A percentile compares a stretch with the other conserved stretches of the same genome.
Evolutionary conservation across 2,329 filamentous ascomycete species (phyloP).

Genomic region (Boeremia lycopersici): DNA sequence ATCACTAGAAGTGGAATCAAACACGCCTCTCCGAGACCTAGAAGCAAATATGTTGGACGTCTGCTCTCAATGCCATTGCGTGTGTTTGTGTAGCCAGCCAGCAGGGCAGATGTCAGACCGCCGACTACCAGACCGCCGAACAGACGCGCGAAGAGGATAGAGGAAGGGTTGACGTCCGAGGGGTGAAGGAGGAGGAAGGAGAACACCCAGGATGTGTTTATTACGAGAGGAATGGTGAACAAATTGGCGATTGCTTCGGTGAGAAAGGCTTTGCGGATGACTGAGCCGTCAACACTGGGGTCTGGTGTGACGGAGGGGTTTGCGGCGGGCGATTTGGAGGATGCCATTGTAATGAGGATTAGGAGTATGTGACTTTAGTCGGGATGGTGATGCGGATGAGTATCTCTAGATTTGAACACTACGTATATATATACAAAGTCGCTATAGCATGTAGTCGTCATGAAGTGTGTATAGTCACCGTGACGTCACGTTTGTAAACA

Average conservation of each 20-base stretch:
- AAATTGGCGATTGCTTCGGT: slow-evolving; percentile 35
- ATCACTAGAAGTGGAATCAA: slow-evolving; percentile 29
- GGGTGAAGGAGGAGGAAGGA: slow-evolving; percentile 28
- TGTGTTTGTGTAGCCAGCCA: slow-evolving; percentile 30
- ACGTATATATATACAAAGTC: neutral
- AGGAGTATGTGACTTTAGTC: neutral
- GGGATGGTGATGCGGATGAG: neutral
- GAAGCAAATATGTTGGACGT: slow-evolving; percentile 28
- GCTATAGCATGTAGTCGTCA: slow-evolving; percentile 10
- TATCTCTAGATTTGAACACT: neutral
- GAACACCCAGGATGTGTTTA: slow-evolving; percentile 29
- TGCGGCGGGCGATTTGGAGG: slow-evolving; percentile 27
- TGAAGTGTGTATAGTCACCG: slow-evolving; percentile 4
- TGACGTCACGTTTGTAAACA: slow-evolving; percentile 7
- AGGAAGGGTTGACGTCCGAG: slow-evolving; percentile 29
- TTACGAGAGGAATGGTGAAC: slow-evolving; percentile 34
- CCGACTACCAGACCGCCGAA: slow-evolving; percentile 32
- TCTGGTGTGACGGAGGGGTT: slow-evolving; percentile 27
- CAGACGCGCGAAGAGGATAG: slow-evolving; percentile 32
- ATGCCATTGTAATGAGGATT: neutral
- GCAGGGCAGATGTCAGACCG: slow-evolving; percentile 31
- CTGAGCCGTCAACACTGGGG: slow-evolving; percentile 20
- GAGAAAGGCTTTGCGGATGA: slow-evolving; percentile 37
- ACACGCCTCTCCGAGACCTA: slow-evolving; percentile 29
- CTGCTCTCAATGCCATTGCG: slow-evolving; percentile 34